Conservation (phyloP, 1,284 basidiomycete species). For the Pseudozyma flocculosa region DNA sequence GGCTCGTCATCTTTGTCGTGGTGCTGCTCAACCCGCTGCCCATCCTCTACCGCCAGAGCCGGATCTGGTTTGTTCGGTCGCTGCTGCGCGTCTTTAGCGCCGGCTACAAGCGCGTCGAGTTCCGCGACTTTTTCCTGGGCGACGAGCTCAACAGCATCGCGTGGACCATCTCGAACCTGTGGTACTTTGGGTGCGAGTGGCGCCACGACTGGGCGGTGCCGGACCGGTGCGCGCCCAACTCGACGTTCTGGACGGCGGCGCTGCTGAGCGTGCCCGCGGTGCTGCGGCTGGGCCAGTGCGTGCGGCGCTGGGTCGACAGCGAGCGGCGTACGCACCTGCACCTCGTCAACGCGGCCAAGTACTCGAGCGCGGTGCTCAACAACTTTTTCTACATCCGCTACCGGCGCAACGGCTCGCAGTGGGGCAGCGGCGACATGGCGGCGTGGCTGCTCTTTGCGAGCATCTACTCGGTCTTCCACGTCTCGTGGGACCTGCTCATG, state of each 20-base stretch:
- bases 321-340: slow-evolving; percentile 66
- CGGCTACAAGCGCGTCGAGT: slow-evolving; percentile 63
- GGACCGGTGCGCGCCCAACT: slow-evolving; percentile 37
- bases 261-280: slow-evolving; percentile 68
- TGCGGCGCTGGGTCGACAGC: slow-evolving; percentile 82
- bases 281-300: slow-evolving; percentile 77
- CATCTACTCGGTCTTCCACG: slow-evolving; percentile 71
- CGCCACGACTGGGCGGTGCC: slow-evolving; percentile 47
- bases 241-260: slow-evolving; percentile 60
- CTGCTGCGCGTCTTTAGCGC: slow-evolving; percentile 66
- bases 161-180: slow-evolving; percentile 59
- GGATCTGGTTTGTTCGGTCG: slow-evolving; percentile 77
- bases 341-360: slow-evolving; percentile 73
- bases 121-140: slow-evolving; percentile 57
- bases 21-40: slow-evolving; percentile 77
- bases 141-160: slow-evolving; percentile 58
- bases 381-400: slow-evolving; percentile 55
- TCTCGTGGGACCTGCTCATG: slow-evolving; percentile 70
- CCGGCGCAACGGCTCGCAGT: slow-evolving; percentile 40
- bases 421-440: slow-evolving; percentile 8
- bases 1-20: slow-evolving; percentile 69
- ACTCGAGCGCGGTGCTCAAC: slow-evolving; percentile 45
- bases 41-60: slow-evolving; percentile 67
- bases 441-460: slow-evolving; percentile 64
- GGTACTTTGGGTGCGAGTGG: slow-evolving; percentile 71